Conservation (phyloP, 169 alveolate genomes). For the Perkinsus olseni region DNA sequence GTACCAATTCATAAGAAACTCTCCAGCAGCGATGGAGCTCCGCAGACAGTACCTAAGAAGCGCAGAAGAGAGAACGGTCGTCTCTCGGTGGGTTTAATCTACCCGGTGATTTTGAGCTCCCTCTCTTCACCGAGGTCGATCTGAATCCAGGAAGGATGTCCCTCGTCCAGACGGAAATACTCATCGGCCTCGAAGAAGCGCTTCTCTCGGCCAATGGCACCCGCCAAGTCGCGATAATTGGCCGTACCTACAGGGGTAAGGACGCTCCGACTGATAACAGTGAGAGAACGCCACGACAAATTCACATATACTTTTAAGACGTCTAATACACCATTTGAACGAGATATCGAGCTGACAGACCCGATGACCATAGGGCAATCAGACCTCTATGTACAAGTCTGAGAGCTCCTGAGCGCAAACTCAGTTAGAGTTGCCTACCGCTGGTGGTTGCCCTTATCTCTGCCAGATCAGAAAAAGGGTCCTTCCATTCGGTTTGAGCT, state of each 20-base stretch:
- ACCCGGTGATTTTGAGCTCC: background rate
- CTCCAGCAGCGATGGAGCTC: background rate
- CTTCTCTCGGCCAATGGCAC: background rate
- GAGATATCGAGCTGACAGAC: too few species aligned
- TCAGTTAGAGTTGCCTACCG: background rate
- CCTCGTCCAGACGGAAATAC: background rate
- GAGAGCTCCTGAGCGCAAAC: too few species aligned
- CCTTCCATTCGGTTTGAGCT: too few species aligned
- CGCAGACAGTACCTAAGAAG: background rate
- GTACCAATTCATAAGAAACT: background rate
- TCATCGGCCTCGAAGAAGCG: background rate
- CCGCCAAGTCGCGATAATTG: background rate
- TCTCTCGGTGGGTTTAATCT: background rate
- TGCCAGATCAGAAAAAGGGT: background rate
- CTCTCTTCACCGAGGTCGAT: background rate
- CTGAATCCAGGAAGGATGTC: background rate
- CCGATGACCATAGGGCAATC: background rate
- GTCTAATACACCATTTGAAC: too few species aligned
- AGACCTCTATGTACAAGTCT: too few species aligned
- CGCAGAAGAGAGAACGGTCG: background rate
- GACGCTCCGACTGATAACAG: too few species aligned
- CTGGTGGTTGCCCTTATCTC: background rate
- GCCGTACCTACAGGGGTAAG: background rate
- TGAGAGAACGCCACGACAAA: too few species aligned
- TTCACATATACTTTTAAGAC: too few species aligned